Evolutionary conservation across 2,329 filamentous ascomycete species (phyloP).

Genomic region (Fusarium haematococcum): DNA sequence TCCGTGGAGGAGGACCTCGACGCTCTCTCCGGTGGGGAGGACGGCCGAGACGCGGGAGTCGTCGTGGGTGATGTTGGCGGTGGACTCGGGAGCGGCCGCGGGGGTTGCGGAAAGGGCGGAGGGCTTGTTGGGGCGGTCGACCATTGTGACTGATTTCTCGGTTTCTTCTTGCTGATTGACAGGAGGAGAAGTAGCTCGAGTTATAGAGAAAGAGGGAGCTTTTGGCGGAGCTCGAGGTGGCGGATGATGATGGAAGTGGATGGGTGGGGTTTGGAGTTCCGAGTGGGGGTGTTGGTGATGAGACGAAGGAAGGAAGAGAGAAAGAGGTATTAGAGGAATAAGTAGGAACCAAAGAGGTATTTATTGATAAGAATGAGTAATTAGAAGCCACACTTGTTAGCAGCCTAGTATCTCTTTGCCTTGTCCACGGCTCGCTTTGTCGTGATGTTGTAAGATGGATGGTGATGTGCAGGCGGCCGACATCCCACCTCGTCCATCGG

Average conservation of each 20-base stretch:
- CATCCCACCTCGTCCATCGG: slow-evolving; percentile 2
- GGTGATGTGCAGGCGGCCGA: slow-evolving; percentile 18
- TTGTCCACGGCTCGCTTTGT: neutral
- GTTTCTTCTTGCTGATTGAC: neutral
- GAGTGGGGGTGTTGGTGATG: slow-evolving; percentile 24
- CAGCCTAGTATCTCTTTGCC: neutral
- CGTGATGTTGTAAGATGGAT: slow-evolving; percentile 9
- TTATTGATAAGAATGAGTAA: neutral
- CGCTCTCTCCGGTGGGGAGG: slow-evolving; percentile 86
- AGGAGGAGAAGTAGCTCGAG: slow-evolving; percentile 1
- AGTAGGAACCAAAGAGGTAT: neutral
- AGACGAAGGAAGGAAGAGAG: neutral
- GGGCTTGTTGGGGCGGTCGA: slow-evolving; percentile 89
- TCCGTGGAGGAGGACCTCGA: slow-evolving; percentile 88
- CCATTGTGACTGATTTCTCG: slow-evolving; percentile 59
- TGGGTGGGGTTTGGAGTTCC: slow-evolving; percentile 38
- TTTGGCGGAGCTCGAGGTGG: slow-evolving; percentile 12
- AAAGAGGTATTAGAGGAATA: neutral
- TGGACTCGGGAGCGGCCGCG: slow-evolving; percentile 78
- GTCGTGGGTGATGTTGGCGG: slow-evolving; percentile 79
- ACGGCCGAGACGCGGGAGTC: slow-evolving; percentile 80
- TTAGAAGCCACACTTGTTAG: neutral
- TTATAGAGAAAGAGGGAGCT: neutral
- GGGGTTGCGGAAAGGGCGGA: slow-evolving; percentile 80
- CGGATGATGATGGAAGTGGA: slow-evolving; percentile 21